Conservation (phyloP, 1,284 basidiomycete species). For the Tylopilus orsonianus region DNA sequence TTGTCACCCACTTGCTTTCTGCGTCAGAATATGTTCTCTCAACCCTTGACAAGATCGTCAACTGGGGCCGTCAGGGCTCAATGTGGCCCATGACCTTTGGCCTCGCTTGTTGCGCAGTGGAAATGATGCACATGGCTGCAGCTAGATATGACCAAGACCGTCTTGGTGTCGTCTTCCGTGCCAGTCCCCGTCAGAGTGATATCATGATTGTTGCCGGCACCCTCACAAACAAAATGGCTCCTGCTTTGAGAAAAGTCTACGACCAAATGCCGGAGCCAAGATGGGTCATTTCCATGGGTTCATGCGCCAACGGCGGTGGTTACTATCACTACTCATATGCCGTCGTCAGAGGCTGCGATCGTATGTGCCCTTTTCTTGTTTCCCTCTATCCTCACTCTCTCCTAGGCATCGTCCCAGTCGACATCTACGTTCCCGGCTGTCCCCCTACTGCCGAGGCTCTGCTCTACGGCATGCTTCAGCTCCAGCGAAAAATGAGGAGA, state of each 20-base stretch:
- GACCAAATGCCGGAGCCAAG: slow-evolving; percentile 98
- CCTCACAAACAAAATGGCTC: slow-evolving; percentile 99
- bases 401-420: slow-evolving; percentile 91
- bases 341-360: slow-evolving; percentile 98
- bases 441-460: slow-evolving; percentile 94
- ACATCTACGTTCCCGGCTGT: slow-evolving; percentile 96
- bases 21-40: slow-evolving; percentile 90
- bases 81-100: slow-evolving; percentile 99
- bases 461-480: slow-evolving; percentile 91
- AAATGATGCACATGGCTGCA: slow-evolving; percentile 99
- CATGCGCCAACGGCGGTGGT: slow-evolving; percentile 97
- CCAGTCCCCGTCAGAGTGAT: slow-evolving; percentile 95
- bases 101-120: slow-evolving; percentile 98
- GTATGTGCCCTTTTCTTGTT: slow-evolving; percentile 45
- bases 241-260: slow-evolving; percentile 92
- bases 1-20: slow-evolving; percentile 1
- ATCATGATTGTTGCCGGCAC: slow-evolving; percentile 99
- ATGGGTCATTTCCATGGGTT: slow-evolving; percentile 99
- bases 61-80: slow-evolving; percentile 96
- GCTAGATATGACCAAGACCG: slow-evolving; percentile 99
- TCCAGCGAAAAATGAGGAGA: slow-evolving; percentile 96
- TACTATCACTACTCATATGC: slow-evolving; percentile 99
- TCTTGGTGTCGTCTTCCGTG: slow-evolving; percentile 97
- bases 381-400: background rate
- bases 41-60: slow-evolving; percentile 94